Percentiles rank a stretch among this genome's conserved stretches.
Evolutionary conservation across 139 green algal genomes (phyloP).

Genomic region (Coelastrella sp.): DNA sequence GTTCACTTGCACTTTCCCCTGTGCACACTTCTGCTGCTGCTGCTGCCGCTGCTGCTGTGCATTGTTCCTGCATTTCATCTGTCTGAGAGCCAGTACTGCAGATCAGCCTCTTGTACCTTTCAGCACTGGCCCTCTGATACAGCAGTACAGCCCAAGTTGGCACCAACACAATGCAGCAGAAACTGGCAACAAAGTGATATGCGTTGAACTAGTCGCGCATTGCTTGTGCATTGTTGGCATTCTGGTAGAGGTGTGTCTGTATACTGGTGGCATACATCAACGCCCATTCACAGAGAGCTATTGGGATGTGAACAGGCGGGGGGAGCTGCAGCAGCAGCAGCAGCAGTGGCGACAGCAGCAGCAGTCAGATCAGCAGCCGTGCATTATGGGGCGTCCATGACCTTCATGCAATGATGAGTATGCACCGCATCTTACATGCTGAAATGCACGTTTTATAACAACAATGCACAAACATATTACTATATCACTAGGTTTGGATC

Average conservation of each 20-base stretch:
- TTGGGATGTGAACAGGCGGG: neutral
- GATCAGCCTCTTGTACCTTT: neutral
- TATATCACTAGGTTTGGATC: no score
- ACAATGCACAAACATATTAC: neutral
- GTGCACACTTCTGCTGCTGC: no score
- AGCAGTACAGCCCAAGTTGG: neutral
- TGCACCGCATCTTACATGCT: no score
- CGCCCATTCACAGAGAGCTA: neutral
- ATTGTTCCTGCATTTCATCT: neutral
- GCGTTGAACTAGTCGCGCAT: neutral
- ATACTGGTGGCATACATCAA: neutral
- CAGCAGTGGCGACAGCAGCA: neutral
- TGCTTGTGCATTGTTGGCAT: neutral
- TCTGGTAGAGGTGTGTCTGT: neutral
- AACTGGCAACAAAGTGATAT: neutral
- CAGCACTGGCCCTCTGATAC: neutral
- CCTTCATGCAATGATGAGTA: neutral
- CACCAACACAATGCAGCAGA: neutral
- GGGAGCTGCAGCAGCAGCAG: neutral
- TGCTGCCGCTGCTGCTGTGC: neutral
- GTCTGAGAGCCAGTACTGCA: no score
- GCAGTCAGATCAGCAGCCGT: neutral
- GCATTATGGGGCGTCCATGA: neutral
- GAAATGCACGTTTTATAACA: no score
- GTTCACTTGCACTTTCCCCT: no score